Conservation (phyloP, 306 rosid genomes). For the Trifolium pratense region DNA sequence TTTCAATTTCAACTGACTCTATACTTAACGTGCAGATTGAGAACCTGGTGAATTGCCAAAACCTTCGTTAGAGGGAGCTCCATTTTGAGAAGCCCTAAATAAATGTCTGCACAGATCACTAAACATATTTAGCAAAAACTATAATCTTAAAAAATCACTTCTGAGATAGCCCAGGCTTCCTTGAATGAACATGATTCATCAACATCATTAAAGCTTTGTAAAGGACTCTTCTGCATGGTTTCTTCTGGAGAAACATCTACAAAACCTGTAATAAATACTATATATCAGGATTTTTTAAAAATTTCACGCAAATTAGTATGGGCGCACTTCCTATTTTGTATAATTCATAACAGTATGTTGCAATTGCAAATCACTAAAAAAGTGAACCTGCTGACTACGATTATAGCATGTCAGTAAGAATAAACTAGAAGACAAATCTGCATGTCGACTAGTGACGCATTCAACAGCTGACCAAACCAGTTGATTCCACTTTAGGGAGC, state of each 20-base stretch:
- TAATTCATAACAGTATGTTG: neutral
- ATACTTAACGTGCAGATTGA: constrained; percentile 56
- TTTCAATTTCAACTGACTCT: no score
- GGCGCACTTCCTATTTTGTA: neutral
- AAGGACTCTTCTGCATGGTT: constrained; percentile 65
- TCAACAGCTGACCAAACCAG: neutral
- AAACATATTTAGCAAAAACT: constrained; percentile 32
- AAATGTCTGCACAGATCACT: constrained; percentile 22
- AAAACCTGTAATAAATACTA: constrained; percentile 65
- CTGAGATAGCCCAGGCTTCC: constrained; percentile 48
- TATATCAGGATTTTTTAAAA: neutral
- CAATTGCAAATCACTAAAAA: neutral
- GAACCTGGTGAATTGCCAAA: constrained; percentile 53
- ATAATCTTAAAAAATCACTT: constrained; percentile 56
- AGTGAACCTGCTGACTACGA: neutral
- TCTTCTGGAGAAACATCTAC: constrained; percentile 95
- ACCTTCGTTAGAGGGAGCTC: constrained; percentile 67
- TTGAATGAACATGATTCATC: constrained; percentile 51
- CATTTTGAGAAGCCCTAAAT: constrained; percentile 78
- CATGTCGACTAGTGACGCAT: neutral
- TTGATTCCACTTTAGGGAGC: neutral
- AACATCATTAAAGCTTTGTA: constrained; percentile 65
- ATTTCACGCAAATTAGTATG: neutral
- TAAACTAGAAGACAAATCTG: neutral
- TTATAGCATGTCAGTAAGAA: neutral